phyloP scores from a whole-genome alignment of 257 asterid species.

The Knoxia roxburghii region DNA sequence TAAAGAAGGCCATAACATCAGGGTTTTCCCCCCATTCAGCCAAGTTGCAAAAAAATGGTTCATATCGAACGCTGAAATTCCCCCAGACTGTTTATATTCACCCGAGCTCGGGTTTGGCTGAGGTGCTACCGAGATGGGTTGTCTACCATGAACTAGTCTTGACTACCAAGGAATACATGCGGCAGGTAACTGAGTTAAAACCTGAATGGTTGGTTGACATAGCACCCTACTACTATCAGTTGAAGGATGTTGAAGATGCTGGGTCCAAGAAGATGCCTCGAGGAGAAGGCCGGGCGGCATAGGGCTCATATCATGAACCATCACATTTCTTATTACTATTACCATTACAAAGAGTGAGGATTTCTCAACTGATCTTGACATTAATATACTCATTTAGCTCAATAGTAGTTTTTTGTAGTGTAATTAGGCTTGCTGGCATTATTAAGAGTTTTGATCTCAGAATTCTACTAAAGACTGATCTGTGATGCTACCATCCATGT shows the following conservation, averaged over 20 bases:
- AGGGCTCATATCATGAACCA: no score
- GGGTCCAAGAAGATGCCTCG: slow-evolving; percentile 6
- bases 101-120: slow-evolving; percentile 88
- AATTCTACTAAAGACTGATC: not conserved
- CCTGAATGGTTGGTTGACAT: slow-evolving; percentile 79
- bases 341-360: not conserved
- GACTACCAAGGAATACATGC: slow-evolving; percentile 78
- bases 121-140: slow-evolving; percentile 65
- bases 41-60: slow-evolving; percentile 64
- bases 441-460: not conserved
- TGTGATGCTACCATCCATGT: not conserved
- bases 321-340: not conserved
- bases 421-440: not conserved
- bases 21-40: slow-evolving; percentile 80
- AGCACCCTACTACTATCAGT: slow-evolving; percentile 74
- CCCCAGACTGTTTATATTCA: slow-evolving; percentile 84
- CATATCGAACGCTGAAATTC: slow-evolving; percentile 72
- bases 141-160: slow-evolving; percentile 69
- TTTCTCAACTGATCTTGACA: not conserved
- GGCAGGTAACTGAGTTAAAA: slow-evolving; percentile 64
- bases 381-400: not conserved
- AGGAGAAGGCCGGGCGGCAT: not conserved
- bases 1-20: slow-evolving; percentile 62
- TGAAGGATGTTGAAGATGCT: slow-evolving; percentile 63
- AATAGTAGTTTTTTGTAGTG: not conserved